Conservation (phyloP, 768 basidiomycete genomes). For the Lactarius sanguifluus region DNA sequence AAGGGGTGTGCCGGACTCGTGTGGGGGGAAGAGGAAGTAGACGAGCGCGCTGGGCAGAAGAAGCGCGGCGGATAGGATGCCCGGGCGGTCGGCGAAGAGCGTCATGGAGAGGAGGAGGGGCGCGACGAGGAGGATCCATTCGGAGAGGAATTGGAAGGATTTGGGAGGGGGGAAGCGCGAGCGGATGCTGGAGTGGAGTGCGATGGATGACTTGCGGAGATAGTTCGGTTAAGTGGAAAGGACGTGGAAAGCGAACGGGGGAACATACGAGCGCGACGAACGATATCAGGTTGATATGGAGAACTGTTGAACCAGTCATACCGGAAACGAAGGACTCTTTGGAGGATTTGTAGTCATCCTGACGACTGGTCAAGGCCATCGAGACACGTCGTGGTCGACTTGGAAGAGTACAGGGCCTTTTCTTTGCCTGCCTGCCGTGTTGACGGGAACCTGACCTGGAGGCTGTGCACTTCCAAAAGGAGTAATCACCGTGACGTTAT, state of each 20-base stretch:
- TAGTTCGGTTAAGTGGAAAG: background rate
- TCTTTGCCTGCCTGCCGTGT: too few species aligned
- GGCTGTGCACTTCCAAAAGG: too few species aligned
- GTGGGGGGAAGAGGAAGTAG: conserved; percentile 45
- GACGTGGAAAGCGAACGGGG: background rate
- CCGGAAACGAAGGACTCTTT: conserved; percentile 85
- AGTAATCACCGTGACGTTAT: too few species aligned
- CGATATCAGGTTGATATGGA: conserved; percentile 69
- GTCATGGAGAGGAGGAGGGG: conserved; percentile 87
- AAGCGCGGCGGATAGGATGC: conserved; percentile 50
- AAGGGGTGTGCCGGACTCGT: conserved; percentile 48
- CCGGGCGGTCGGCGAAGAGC: conserved; percentile 59
- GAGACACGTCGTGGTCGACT: background rate
- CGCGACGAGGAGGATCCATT: conserved; percentile 59
- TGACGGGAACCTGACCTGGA: too few species aligned
- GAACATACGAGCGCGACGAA: conserved; percentile 58
- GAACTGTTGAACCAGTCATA: conserved; percentile 66
- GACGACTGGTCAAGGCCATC: background rate
- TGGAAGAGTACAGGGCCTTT: background rate
- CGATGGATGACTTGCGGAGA: conserved; percentile 59
- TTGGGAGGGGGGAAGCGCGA: conserved; percentile 47
- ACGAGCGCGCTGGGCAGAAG: conserved; percentile 45
- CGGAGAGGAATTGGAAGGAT: conserved; percentile 55
- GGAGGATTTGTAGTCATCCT: conserved; percentile 58
- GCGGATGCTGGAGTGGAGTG: conserved; percentile 60